Evolutionary conservation across 495 filamentous ascomycete species (phyloP), one percentile per base, ranked within the genome.

Genomic region (Corynascus novoguineensis): DNA sequence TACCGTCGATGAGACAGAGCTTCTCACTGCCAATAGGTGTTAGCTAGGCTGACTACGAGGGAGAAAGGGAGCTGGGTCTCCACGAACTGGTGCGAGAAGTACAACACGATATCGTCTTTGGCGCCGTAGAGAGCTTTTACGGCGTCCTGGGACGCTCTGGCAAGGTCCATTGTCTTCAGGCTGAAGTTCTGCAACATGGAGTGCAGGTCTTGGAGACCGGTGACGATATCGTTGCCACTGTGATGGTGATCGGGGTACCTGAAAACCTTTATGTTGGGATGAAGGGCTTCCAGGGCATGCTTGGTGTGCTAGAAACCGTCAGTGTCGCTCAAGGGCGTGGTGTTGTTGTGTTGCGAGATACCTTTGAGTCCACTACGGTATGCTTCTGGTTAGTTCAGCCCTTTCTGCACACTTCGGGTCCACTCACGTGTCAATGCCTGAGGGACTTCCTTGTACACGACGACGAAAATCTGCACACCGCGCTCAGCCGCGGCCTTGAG

Each of bases 381-480:
- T n/a, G n/a, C n/a, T n/a, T 12, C 5, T 14, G 0, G 55, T 53
- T 12, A 58, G 35, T 21, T 14, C 12, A 64, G n/a, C 62, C 24
- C 32, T 7, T 38, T 55, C 17, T 40, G 50, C 45, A 48, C 42
- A 44, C 35, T 19, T 44, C 24, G 24, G 32, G 34, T 3, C 22
- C 19, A 83, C 88, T 78, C 82, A 93, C 90, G 78, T 19, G 90
- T 92, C 55, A 97, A 73, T 14, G 90, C 89, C 64, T 90, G 85
- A 1, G 87, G 83, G 14, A 90, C 91, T 73, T 97, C 92, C 74
- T 97, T 97, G 75, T 97, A 97, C 15, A 97, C 90, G 51, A 96
- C 92, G 46, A 97, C 80, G 60, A 93, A 88, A 58, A 97, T 77
- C 47, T 84, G 81, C 24, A 97, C 92, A 22, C 92, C 92, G 49